phyloP scores from a whole-genome alignment of 176 grass and related monocot genomes.

The Oryza glaberrima region DNA sequence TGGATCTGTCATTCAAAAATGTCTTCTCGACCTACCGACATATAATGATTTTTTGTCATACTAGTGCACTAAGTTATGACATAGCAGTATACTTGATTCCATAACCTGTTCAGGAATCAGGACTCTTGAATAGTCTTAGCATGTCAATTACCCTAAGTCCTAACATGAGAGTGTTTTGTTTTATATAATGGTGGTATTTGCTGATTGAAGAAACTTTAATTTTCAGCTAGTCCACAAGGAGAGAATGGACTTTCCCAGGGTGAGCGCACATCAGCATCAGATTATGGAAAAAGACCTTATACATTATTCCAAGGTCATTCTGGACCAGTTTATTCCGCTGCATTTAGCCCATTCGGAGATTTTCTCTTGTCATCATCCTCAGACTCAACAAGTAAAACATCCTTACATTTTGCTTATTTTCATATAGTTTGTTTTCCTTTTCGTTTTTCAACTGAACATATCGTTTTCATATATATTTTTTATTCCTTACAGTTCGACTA shows the following conservation, averaged over 20 bases:
- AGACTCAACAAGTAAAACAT: conserved; percentile 83
- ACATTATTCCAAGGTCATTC: conserved; percentile 91
- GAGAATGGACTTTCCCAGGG: conserved; percentile 63
- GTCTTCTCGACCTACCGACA: background rate
- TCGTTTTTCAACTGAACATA: conserved; percentile 10
- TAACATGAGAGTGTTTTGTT: conserved; percentile 24
- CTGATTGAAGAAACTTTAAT: conserved; percentile 26
- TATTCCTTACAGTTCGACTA: conserved; percentile 73
- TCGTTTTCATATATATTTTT: conserved; percentile 13
- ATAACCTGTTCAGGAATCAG: background rate
- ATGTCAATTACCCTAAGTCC: background rate
- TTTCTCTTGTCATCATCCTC: conserved; percentile 92
- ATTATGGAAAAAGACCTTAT: conserved; percentile 71
- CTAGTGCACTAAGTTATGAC: background rate
- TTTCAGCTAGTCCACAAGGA: conserved; percentile 64
- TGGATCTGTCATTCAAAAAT: conserved; percentile 6
- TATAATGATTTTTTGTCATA: background rate
- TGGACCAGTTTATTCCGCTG: conserved; percentile 88
- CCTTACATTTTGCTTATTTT: conserved; percentile 31
- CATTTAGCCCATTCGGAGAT: conserved; percentile 91
- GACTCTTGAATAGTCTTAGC: conserved; percentile 2
- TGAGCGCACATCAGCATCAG: conserved; percentile 56
- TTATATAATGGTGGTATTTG: conserved; percentile 36
- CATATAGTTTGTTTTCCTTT: background rate
- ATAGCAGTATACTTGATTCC: background rate